Percentiles rank a stretch among this genome's conserved stretches.
These are phyloP conservation scores for Dendrobium huoshanense DNA, from an alignment of 106 monocot genomes.

Conservation along the genomic window DNA sequence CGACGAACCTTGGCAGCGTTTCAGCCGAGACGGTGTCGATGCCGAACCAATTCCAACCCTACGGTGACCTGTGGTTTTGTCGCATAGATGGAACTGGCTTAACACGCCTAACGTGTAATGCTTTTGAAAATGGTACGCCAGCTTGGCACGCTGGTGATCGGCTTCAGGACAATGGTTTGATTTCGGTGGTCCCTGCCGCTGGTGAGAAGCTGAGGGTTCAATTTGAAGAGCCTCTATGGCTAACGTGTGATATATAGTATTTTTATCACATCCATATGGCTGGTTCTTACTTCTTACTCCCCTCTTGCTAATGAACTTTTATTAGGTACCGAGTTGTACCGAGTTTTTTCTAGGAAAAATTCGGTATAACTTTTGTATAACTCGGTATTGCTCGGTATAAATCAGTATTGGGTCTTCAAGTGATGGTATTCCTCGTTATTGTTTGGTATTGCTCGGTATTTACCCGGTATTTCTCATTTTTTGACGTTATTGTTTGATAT, in stretches of 20 bases:
- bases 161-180: conserved; percentile 13
- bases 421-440: no score
- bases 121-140: conserved; percentile 86
- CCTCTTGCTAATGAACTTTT: no score
- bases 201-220: conserved; percentile 39
- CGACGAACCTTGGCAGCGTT: conserved; percentile 53
- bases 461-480: no score
- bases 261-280: no score
- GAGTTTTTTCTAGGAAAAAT: no score
- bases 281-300: no score
- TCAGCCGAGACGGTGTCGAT: conserved; percentile 53
- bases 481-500: no score
- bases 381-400: no score
- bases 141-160: conserved; percentile 35
- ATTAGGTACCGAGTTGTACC: no score
- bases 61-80: conserved; percentile 67
- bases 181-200: conserved; percentile 11
- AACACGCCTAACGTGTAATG: conserved; percentile 59
- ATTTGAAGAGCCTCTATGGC: conserved; percentile 48
- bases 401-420: no score
- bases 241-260: conserved; percentile 31
- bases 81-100: conserved; percentile 54
- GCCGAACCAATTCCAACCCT: conserved; percentile 88
- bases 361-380: no score
- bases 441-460: no score